Evolutionary conservation across 768 basidiomycete genomes (phyloP).

Genomic region (Pleurotus pulmonarius): DNA sequence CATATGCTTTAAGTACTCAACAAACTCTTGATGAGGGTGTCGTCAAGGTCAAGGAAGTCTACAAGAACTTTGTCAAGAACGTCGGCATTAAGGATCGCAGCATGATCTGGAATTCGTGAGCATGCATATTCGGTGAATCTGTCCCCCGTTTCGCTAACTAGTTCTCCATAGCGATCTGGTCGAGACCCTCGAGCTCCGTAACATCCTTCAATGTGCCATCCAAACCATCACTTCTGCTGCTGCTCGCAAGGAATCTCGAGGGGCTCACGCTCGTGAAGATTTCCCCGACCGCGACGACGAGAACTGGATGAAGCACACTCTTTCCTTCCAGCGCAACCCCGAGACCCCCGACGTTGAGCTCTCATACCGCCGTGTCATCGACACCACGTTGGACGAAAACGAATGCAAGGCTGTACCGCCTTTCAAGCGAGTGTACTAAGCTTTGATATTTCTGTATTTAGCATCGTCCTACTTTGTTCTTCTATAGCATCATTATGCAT

Average conservation of each 20-base stretch:
- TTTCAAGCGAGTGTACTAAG: slow-evolving; percentile 93
- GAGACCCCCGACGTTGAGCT: slow-evolving; percentile 81
- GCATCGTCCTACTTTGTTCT: neutral
- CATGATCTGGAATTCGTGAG: slow-evolving; percentile 99
- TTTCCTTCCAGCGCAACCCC: slow-evolving; percentile 86
- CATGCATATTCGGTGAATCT: neutral
- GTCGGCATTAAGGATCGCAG: slow-evolving; percentile 97
- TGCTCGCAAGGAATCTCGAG: slow-evolving; percentile 95
- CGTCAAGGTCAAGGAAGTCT: slow-evolving; percentile 77
- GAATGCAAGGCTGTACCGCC: slow-evolving; percentile 98
- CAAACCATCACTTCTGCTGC: slow-evolving; percentile 94
- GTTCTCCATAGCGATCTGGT: slow-evolving; percentile 74
- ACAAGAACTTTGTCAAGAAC: slow-evolving; percentile 75
- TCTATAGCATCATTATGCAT: neutral
- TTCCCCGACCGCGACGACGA: slow-evolving; percentile 97
- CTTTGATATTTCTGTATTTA: slow-evolving; percentile 6
- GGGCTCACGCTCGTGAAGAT: slow-evolving; percentile 98
- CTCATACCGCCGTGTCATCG: slow-evolving; percentile 85
- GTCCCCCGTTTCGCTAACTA: slow-evolving; percentile 2
- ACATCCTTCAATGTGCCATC: slow-evolving; percentile 90
- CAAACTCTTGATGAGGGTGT: slow-evolving; percentile 90
- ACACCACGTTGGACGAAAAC: slow-evolving; percentile 85
- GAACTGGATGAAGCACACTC: slow-evolving; percentile 92
- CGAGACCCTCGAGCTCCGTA: slow-evolving; percentile 96
- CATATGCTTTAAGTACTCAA: slow-evolving; percentile 64